A percentile compares a stretch with the other conserved stretches of the same genome.
Evolutionary conservation across 225 moss, liverwort and hornwort species (phyloP).

Genomic region (Pleurozium schreberi): DNA sequence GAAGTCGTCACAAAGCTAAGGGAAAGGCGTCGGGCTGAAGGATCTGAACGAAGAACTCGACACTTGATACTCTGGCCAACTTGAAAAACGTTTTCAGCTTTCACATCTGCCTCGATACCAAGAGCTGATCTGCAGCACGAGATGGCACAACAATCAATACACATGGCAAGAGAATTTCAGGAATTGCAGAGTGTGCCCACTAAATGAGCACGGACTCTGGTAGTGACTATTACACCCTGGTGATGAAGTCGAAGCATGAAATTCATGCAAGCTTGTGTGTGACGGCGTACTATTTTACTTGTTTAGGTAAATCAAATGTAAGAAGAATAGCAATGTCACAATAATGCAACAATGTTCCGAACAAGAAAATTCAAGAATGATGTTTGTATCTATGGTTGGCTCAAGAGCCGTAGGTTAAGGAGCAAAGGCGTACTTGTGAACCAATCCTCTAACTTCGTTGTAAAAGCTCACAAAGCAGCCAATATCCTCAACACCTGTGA

Average conservation of each 20-base stretch:
- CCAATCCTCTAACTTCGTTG: slow-evolving; percentile 83
- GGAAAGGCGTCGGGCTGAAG: slow-evolving; percentile 51
- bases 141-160: not conserved
- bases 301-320: not conserved
- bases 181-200: not conserved
- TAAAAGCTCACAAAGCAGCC: slow-evolving; percentile 93
- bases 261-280: not conserved
- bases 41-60: slow-evolving; percentile 64
- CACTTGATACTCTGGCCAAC: slow-evolving; percentile 83
- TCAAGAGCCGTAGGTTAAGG: not conserved
- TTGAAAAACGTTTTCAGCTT: slow-evolving; percentile 52
- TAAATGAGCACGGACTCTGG: not conserved
- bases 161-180: not conserved
- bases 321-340: not conserved
- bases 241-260: not conserved
- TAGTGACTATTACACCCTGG: not conserved
- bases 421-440: slow-evolving; percentile 35
- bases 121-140: slow-evolving; percentile 59
- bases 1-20: slow-evolving; percentile 66
- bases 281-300: not conserved
- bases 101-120: slow-evolving; percentile 47
- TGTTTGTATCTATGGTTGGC: not conserved
- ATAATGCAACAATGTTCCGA: not conserved
- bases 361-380: not conserved
- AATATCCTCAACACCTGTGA: slow-evolving; percentile 68